A percentile compares a stretch with the other conserved stretches of the same genome.
Conservation (phyloP, 106 monocot species). For the Acorus calamus region DNA sequence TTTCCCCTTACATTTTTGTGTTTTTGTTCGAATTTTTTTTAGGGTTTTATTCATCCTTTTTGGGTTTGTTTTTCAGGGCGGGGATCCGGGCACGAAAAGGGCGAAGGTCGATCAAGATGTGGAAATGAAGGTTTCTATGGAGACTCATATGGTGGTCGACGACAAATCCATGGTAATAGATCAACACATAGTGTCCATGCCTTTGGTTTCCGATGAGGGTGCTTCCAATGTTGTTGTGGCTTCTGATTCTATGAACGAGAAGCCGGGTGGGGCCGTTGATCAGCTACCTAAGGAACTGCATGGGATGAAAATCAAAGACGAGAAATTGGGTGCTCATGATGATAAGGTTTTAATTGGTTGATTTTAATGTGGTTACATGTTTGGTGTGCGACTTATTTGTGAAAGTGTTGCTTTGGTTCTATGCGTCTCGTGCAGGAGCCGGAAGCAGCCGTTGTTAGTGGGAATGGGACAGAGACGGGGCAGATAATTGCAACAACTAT, state of each 20-base stretch:
- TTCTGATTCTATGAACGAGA: constrained; percentile 5
- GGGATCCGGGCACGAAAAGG: constrained; percentile 18
- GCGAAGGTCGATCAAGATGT: constrained; percentile 23
- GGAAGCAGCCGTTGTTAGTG: constrained; percentile 39
- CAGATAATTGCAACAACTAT: constrained; percentile 73
- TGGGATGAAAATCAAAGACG: constrained; percentile 24
- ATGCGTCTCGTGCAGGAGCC: constrained; percentile 22
- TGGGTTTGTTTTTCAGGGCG: constrained; percentile 11
- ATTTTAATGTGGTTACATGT: not conserved
- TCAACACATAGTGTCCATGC: constrained; percentile 6
- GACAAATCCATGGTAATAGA: constrained; percentile 8
- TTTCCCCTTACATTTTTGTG: not conserved
- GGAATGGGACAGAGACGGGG: constrained; percentile 60
- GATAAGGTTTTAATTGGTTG: constrained; percentile 16
- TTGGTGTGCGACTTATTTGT: no score
- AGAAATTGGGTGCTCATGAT: constrained; percentile 13
- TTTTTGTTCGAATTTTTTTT: not conserved
- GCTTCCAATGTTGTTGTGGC: constrained; percentile 2
- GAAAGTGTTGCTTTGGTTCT: not conserved
- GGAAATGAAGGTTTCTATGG: constrained; percentile 8
- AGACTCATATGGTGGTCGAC: constrained; percentile 6
- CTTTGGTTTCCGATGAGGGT: constrained; percentile 16
- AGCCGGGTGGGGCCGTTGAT: constrained; percentile 10
- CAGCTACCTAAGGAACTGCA: constrained; percentile 31
- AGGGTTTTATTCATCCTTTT: not conserved